phyloP scores from a whole-genome alignment of 163 green algal genomes.

The Scenedesmus sp. region DNA sequence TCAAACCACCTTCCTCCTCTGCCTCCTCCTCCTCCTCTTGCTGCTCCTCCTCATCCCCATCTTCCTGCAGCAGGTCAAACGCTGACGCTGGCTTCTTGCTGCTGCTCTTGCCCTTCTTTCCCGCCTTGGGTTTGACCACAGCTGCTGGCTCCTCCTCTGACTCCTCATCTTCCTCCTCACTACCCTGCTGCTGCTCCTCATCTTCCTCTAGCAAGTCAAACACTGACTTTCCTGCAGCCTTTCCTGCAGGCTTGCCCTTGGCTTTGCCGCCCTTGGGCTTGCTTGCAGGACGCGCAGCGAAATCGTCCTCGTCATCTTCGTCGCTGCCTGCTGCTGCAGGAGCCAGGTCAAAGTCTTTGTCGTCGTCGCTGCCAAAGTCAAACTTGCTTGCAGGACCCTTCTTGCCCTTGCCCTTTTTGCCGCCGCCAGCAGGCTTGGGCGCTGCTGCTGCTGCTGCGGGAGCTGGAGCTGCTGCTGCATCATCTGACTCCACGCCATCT shows the following conservation, averaged over 20 bases:
- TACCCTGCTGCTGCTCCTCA: conserved; percentile 31
- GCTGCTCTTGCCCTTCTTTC: conserved; percentile 28
- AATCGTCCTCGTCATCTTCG: conserved; percentile 69
- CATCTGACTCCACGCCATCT: conserved; percentile 22
- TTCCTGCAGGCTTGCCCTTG: conserved; percentile 23
- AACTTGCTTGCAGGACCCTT: conserved; percentile 23
- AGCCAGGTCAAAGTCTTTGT: conserved; percentile 46
- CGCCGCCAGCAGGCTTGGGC: conserved; percentile 16
- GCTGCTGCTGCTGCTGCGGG: conserved; percentile 39
- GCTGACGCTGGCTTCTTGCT: conserved; percentile 47
- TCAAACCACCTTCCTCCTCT: conserved; percentile 36
- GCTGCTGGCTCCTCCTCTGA: conserved; percentile 49
- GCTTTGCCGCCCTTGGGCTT: conserved; percentile 59
- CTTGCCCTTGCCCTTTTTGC: conserved; percentile 69
- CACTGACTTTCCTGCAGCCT: conserved; percentile 48
- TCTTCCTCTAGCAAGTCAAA: conserved; percentile 75
- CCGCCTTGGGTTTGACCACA: conserved; percentile 1
- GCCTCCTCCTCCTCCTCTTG: conserved; percentile 62
- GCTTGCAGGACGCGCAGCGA: conserved; percentile 46
- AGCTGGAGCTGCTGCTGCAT: conserved; percentile 26
- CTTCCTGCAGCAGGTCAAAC: conserved; percentile 57
- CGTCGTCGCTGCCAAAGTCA: conserved; percentile 70
- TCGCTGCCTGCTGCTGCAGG: conserved; percentile 36
- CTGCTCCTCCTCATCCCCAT: conserved; percentile 54
- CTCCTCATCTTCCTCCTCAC: conserved; percentile 27